Evolutionary conservation across 768 basidiomycete species (phyloP).

Genomic region (Tulasnella calospora): DNA sequence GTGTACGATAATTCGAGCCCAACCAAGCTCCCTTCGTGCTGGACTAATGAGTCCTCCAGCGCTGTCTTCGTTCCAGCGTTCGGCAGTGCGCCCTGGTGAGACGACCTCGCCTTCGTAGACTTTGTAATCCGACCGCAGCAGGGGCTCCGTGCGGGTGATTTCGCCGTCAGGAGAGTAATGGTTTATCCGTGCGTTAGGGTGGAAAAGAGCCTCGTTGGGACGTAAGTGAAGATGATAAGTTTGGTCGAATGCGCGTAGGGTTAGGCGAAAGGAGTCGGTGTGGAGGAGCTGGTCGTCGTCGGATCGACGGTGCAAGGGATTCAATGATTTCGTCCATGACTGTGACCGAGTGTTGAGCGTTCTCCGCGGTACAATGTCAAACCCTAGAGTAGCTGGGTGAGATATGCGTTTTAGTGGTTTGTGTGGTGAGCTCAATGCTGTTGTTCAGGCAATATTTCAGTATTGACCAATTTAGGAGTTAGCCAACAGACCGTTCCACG

Average conservation of each 20-base stretch:
- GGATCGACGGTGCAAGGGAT: slow-evolving; percentile 28
- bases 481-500: neutral
- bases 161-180: slow-evolving; percentile 56
- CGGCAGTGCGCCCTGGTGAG: slow-evolving; percentile 47
- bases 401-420: slow-evolving; percentile 48
- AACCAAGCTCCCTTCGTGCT: slow-evolving; percentile 53
- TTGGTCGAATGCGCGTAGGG: slow-evolving; percentile 59
- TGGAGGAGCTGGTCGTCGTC: slow-evolving; percentile 51
- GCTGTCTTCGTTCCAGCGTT: slow-evolving; percentile 58
- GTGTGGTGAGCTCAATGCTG: slow-evolving; percentile 49
- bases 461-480: slow-evolving; percentile 5
- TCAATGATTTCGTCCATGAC: slow-evolving; percentile 24
- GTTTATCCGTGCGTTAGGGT: slow-evolving; percentile 68
- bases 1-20: slow-evolving; percentile 74
- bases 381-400: slow-evolving; percentile 48
- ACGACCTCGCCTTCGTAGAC: slow-evolving; percentile 77
- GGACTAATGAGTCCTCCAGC: slow-evolving; percentile 34
- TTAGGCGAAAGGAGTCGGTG: slow-evolving; percentile 66
- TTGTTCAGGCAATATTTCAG: neutral
- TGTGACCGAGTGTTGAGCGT: slow-evolving; percentile 38
- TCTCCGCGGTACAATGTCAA: slow-evolving; percentile 55
- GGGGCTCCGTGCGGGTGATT: slow-evolving; percentile 51
- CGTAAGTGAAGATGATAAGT: slow-evolving; percentile 67
- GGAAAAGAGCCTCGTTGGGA: slow-evolving; percentile 73
- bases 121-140: slow-evolving; percentile 51